Evolutionary conservation across 768 basidiomycete species (phyloP), one percentile per base, ranked within the genome.

Genomic region (Lactarius psammicola): DNA sequence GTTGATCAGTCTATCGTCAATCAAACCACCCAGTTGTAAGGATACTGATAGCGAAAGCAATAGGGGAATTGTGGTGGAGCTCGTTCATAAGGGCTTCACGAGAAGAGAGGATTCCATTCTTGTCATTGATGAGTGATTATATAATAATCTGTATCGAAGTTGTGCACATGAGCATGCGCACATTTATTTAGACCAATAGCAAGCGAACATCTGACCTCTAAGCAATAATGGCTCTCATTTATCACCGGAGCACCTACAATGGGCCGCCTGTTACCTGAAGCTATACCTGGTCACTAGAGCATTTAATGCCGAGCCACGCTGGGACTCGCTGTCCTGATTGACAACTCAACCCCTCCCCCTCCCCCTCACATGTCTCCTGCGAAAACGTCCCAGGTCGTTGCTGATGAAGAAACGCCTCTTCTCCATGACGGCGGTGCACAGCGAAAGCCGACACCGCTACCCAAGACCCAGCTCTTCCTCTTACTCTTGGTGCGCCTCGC

Each of bases 331-430:
- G n/a, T 46, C 44, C 8, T 9, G 2, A 4, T 42, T 15, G 6
- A 42, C 18, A 42, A 6, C 18, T 42, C 5, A 3, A 42, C 18
- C 40, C 40, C 40, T 1, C 17, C 18, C 40, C 8, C 7, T n/a
- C 6, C 31, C n/a, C 44, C 20, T 10, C 7, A 46, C 20, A n/a
- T 65, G 65, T 62, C 65, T 53, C 60, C 65, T 31, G 23, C 6
- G 6, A 55, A 17, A 15, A 51, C 64, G 4, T 51, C 64, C 1
- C 34, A 56, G 42, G 26, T n/a, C 36, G 15, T 7, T 9, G 49
- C 18, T 11, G 56, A 62, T 17, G 60, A 66, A 23, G 65, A 66
- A 34, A 66, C 65, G 0, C 60, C 60, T 26, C 65, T 66, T 23
- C 60, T 61, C 36, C 60, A 31, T 5, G 17, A 11, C 11, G 56